Evolutionary conservation across 2,329 filamentous ascomycete species (phyloP), one percentile per base, ranked within the genome.

Genomic region (Cladosporium sphaerospermum): DNA sequence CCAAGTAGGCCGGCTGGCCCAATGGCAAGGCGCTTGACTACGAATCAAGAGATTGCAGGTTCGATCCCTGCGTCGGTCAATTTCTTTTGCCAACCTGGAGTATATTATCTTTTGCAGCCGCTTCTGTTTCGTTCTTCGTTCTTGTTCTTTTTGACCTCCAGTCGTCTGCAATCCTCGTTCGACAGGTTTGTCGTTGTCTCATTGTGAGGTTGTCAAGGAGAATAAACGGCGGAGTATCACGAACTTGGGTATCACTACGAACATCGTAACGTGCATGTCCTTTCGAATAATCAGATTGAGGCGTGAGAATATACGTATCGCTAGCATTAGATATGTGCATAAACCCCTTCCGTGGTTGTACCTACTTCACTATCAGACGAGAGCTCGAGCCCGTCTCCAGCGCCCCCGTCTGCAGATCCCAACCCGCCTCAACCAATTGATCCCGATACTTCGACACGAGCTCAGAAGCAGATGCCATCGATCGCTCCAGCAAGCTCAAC

Each of bases 381-480:
- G 40, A 23, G 10, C 44, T 51, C 39, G 48, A 51, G 40, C 51
- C 45, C 14, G 85, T 89, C 72, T 90, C 86, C 60, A 91, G 71
- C 5, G 82, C 84, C 37, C 76, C 76, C 47, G 75, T 75, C 53
- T 81, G 72, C 44, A 87, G 60, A 68, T 90, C 80, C 87, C 87
- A 91, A 0, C 86, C 86, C 32, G 62, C 71, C 33, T 66, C 65
- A 54, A 59, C 63, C 52, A 83, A 56, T 56, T 69, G 58, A 56
- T 68, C 56, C 49, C 71, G 54, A 73, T 74, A 66, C 63, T 68
- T 60, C 57, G 70, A 64, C 64, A 85, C 80, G 45, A 75, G 68
- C 9, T 63, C 62, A 7, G 61, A 60, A 8, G 69, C 62, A 40
- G 70, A 60, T 44, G 69, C 66, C 55, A 78, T 60, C 44, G 72